A percentile compares a stretch with the other conserved stretches of the same genome.
Evolutionary conservation across 2,329 filamentous ascomycete genomes (phyloP).

Genomic region (Ascochyta clinopodiicola): DNA sequence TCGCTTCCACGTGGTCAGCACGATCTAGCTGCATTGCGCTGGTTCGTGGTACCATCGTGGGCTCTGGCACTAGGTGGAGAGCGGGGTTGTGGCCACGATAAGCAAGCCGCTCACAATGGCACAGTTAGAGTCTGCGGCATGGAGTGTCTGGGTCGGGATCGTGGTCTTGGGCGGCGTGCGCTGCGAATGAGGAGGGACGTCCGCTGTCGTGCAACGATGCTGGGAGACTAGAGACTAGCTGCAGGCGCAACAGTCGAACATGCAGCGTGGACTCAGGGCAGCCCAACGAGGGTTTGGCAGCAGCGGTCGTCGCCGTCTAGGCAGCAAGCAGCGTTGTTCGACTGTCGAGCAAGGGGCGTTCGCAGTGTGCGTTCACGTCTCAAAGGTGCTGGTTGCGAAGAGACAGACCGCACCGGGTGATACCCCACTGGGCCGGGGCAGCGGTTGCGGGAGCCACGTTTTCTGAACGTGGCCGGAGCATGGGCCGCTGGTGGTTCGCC

Average conservation of each 20-base stretch:
- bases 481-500: constrained; percentile 23
- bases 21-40: constrained; percentile 8
- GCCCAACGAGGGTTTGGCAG: neutral
- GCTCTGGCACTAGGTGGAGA: neutral
- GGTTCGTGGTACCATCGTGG: constrained; percentile 1
- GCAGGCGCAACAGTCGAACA: constrained; percentile 27
- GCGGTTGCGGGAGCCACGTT: constrained; percentile 25
- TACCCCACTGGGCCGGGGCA: constrained; percentile 1
- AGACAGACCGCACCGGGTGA: constrained; percentile 2
- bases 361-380: constrained; percentile 6
- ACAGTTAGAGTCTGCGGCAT: neutral
- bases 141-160: neutral
- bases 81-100: too few relatives aligned
- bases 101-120: too few relatives aligned
- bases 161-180: neutral
- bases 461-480: constrained; percentile 28
- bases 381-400: neutral
- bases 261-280: constrained; percentile 14
- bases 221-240: constrained; percentile 17
- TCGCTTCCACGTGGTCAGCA: constrained; percentile 18
- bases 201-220: constrained; percentile 7
- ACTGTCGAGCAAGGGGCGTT: constrained; percentile 8
- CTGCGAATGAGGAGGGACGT: constrained; percentile 1
- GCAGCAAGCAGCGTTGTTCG: constrained; percentile 8
- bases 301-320: neutral